Conservation (phyloP, 1,139 yeast genomes). For the Ogataea hybrid region DNA sequence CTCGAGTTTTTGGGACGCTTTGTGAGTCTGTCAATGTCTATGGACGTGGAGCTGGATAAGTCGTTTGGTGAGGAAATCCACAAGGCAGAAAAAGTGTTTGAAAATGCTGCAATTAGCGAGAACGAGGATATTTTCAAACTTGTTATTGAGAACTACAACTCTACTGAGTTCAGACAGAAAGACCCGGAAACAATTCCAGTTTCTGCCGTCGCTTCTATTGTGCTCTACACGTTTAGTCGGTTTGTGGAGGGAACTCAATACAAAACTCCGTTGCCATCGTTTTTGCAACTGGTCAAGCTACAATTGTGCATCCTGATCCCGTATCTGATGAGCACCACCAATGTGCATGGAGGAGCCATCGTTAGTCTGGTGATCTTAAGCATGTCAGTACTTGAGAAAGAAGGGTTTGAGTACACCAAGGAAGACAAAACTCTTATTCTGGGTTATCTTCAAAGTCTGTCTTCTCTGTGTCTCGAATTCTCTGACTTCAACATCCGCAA, state of each 20-base stretch:
- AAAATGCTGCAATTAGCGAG: conserved; percentile 19
- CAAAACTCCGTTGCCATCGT: conserved; percentile 8
- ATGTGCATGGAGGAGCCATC: conserved; percentile 16
- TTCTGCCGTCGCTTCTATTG: conserved; percentile 34
- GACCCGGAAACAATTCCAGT: conserved; percentile 17
- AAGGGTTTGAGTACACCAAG: neutral
- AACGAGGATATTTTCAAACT: conserved; percentile 37
- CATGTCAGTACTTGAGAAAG: conserved; percentile 17
- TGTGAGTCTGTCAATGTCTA: conserved; percentile 46
- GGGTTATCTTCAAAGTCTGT: conserved; percentile 45
- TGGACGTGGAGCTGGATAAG: conserved; percentile 56
- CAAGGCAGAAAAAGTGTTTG: conserved; percentile 30
- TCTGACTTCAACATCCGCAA: conserved; percentile 14
- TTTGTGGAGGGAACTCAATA: conserved; percentile 15
- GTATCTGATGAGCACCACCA: conserved; percentile 21
- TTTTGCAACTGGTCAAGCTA: conserved; percentile 25
- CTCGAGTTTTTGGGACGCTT: conserved; percentile 17
- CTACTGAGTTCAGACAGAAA: conserved; percentile 18
- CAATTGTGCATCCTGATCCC: conserved; percentile 28
- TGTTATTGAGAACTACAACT: conserved; percentile 36
- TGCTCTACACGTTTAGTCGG: conserved; percentile 30
- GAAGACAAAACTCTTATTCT: conserved; percentile 23
- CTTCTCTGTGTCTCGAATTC: conserved; percentile 37
- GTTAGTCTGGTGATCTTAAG: conserved; percentile 25
- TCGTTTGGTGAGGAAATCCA: conserved; percentile 38